Conservation (phyloP, 2,329 filamentous ascomycete species). For the Fusarium miscanthi region DNA sequence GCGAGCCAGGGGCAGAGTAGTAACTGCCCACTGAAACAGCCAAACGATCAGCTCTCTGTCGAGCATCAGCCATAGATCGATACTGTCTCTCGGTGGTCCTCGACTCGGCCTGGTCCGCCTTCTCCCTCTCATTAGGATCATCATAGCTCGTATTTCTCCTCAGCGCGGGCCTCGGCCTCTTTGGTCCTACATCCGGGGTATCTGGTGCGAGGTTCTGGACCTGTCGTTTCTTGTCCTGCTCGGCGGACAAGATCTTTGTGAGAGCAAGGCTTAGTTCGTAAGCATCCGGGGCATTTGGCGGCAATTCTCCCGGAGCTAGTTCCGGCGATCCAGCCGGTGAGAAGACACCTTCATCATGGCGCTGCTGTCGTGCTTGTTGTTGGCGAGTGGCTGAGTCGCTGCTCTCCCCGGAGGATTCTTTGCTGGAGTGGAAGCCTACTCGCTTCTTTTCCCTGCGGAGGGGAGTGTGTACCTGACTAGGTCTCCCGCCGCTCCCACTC, state of each 20-base stretch:
- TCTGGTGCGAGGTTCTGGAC: constrained; percentile 1
- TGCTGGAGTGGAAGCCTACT: constrained; percentile 53
- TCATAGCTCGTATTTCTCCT: constrained; percentile 58
- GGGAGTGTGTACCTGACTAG: constrained; percentile 48
- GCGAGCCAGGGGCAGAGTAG: constrained; percentile 52
- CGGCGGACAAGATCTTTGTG: constrained; percentile 53
- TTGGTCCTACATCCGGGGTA: constrained; percentile 37
- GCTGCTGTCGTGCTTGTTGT: constrained; percentile 12
- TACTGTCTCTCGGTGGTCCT: constrained; percentile 52
- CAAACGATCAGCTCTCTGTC: constrained; percentile 53
- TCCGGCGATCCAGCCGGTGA: constrained; percentile 46
- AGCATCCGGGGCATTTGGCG: constrained; percentile 53
- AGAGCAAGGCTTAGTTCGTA: constrained; percentile 53
- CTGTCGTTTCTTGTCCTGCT: constrained; percentile 42
- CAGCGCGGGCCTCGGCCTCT: constrained; percentile 52
- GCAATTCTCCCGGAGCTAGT: constrained; percentile 40
- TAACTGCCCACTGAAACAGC: constrained; percentile 54
- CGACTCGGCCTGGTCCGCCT: constrained; percentile 54
- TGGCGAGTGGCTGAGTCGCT: constrained; percentile 1
- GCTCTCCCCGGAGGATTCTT: constrained; percentile 36
- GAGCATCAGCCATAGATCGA: constrained; percentile 55
- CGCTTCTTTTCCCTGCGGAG: constrained; percentile 55
- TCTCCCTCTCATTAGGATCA: constrained; percentile 53
- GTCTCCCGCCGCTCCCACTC: constrained; percentile 41
- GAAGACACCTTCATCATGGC: constrained; percentile 34